phyloP scores from a whole-genome alignment of 2,329 filamentous ascomycete genomes.

The Dothistroma septosporum region DNA sequence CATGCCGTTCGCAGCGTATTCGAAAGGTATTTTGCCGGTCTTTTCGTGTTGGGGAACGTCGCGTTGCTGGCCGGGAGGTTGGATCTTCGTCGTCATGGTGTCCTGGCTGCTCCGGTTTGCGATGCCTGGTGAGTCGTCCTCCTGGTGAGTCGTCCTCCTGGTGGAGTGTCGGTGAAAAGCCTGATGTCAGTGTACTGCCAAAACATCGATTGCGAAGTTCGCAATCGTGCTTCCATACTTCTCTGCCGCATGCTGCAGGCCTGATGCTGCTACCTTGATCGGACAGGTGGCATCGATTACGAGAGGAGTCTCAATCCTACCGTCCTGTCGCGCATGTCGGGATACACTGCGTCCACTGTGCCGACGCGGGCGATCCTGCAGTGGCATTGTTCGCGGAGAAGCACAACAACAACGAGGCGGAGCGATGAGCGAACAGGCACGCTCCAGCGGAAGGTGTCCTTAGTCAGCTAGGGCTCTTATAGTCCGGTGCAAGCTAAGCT shows the following conservation, averaged over 20 bases:
- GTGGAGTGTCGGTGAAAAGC: not conserved
- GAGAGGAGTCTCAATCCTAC: not conserved
- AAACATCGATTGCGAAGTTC: not conserved
- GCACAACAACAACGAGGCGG: no score
- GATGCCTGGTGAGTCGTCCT: not conserved
- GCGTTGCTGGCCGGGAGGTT: slow-evolving; percentile 25
- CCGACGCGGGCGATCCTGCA: no score
- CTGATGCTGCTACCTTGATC: not conserved
- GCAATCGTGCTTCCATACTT: not conserved
- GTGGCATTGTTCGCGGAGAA: no score
- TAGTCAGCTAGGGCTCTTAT: no score
- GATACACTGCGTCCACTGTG: no score
- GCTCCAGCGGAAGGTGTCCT: no score
- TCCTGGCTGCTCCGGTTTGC: not conserved
- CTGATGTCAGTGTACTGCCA: not conserved
- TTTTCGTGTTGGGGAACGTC: slow-evolving; percentile 25
- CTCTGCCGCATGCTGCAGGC: not conserved
- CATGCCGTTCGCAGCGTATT: slow-evolving; percentile 32
- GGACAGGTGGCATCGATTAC: not conserved
- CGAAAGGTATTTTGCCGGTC: slow-evolving; percentile 34
- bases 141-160: not conserved
- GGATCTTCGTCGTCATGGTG: slow-evolving; percentile 13
- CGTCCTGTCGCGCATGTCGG: not conserved
- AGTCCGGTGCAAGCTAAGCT: no score
- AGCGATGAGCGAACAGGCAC: no score